Percentiles rank a stretch among this genome's conserved stretches.
phyloP scores from a whole-genome alignment of 768 basidiomycete species.

The Tulasnella sp. region DNA sequence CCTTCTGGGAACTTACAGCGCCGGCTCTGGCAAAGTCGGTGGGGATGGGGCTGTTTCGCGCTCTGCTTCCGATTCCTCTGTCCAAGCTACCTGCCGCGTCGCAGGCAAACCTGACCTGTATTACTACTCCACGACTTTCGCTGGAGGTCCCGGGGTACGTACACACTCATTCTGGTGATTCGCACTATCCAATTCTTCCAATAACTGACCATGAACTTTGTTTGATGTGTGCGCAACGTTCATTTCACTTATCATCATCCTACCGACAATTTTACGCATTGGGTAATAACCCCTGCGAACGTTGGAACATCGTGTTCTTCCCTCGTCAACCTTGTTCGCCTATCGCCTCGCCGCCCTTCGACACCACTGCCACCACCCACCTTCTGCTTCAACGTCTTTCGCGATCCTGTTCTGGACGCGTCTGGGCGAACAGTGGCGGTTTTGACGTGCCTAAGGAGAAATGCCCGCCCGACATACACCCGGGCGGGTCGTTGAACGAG shows the following conservation, averaged over 20 bases:
- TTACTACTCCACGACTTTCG: constrained; percentile 89
- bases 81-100: constrained; percentile 77
- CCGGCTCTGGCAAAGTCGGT: constrained; percentile 84
- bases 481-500: constrained; percentile 84
- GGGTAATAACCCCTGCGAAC: neutral
- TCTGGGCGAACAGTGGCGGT: constrained; percentile 57
- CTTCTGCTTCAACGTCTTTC: neutral
- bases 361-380: neutral
- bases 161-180: neutral
- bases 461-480: constrained; percentile 71
- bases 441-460: constrained; percentile 84
- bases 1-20: constrained; percentile 37
- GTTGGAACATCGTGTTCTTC: neutral
- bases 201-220: neutral
- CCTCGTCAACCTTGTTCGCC: neutral
- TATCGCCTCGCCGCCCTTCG: neutral
- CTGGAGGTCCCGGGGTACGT: constrained; percentile 82
- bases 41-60: constrained; percentile 86
- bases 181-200: neutral
- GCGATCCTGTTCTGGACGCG: neutral
- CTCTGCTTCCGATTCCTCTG: constrained; percentile 48
- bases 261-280: neutral
- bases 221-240: neutral
- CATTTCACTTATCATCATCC: neutral
- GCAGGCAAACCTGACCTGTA: constrained; percentile 70